Base-by-base conservation (phyloP, 768 basidiomycete species). In the Tubosaeta sp. region DNA sequence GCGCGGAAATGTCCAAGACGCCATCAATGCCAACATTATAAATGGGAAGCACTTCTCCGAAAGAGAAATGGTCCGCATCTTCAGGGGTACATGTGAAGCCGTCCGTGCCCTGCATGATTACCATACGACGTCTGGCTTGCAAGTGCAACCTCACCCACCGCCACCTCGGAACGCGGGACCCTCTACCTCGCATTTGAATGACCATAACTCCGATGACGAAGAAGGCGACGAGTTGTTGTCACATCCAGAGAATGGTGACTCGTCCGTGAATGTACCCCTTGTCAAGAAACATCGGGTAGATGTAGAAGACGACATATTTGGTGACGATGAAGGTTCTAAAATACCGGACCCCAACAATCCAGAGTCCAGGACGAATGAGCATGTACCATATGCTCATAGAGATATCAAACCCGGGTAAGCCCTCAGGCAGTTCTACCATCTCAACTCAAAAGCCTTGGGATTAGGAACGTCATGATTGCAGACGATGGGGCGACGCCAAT, bases 321-420 rank as follows among this genome's bases (percentile, higher is more conserved):
- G 92, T 53, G 86, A 90, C 52, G 91, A 92, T 53, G 86, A 90
- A 52, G 91, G 91, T 26, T 74, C 74, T 17, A 69, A 71, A 44
- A 63, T 70, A 35, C 75, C 77, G 41, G 68, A 71, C 31, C 63
- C 74, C 19, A 73, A 69, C 42, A 74, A 71, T 46, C 71, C 61
- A 17, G 66, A 59, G 11, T 60, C 72, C 4, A 76, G 76, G 3
- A 68, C 74, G 55, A 61, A 61, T 2, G 85, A 86, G 58, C 67
- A 86, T 27, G 80, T 92, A 8, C 94, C 97, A 1, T 99, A 95
- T 67, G 95, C 95, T 1, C 97, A 99, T 70, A 78, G 97, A 50
- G 97, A 99, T 72, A 75, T 98, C 61, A 99, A 99, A 72, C 95
- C 94, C 42, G 95, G 85, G 95, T 95, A 61, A 59, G 87, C 73